Evolutionary conservation across 1,139 yeast genomes (phyloP).

Genomic region (Candida albicans): DNA sequence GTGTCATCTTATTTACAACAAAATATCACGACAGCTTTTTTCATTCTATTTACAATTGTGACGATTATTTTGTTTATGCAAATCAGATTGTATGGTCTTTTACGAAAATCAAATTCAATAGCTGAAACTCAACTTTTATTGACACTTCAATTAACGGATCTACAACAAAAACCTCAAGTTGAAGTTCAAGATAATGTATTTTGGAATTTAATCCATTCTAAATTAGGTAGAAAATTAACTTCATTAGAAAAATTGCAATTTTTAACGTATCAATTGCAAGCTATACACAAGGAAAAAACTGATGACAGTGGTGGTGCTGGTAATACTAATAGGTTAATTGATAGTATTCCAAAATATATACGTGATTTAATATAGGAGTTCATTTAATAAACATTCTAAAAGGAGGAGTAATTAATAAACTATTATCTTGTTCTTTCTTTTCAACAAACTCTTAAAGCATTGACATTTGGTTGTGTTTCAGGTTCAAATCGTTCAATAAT

Average conservation of each 20-base stretch:
- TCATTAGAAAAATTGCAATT: conserved; percentile 25
- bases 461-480: conserved; percentile 21
- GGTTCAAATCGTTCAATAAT: conserved; percentile 50
- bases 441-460: conserved; percentile 32
- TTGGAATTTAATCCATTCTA: conserved; percentile 28
- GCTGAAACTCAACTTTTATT: conserved; percentile 27
- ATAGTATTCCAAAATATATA: conserved; percentile 13
- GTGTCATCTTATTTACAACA: conserved; percentile 15
- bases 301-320: conserved; percentile 17
- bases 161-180: conserved; percentile 7
- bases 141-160: conserved; percentile 21
- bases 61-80: conserved; percentile 25
- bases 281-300: conserved; percentile 12
- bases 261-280: conserved; percentile 22
- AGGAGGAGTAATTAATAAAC: neutral
- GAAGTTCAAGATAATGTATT: conserved; percentile 13
- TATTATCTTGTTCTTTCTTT: neutral
- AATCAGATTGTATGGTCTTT: conserved; percentile 19
- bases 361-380: conserved; percentile 7
- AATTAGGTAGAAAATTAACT: conserved; percentile 21
- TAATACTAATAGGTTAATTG: conserved; percentile 10
- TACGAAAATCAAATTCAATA: conserved; percentile 27
- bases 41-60: conserved; percentile 23
- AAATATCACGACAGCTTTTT: conserved; percentile 20
- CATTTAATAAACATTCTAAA: neutral